phyloP scores from a whole-genome alignment of 495 filamentous ascomycete species.

The Penicillium subrubescens region DNA sequence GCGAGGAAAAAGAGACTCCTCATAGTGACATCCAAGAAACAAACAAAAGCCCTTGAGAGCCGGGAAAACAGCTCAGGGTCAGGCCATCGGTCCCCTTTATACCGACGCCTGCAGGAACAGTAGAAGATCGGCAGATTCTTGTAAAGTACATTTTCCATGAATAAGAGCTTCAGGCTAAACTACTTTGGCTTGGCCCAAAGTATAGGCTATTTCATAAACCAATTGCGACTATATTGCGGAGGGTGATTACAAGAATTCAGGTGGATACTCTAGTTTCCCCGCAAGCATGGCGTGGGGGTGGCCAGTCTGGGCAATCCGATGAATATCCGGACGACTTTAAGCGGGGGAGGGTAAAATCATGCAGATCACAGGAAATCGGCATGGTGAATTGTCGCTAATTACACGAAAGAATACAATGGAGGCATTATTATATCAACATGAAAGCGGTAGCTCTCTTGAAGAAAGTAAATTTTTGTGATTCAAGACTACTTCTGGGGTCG shows the following conservation, averaged over 20 bases:
- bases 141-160: conserved; percentile 6
- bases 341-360: neutral
- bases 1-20: conserved; percentile 15
- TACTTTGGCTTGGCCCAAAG: neutral
- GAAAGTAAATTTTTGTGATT: neutral
- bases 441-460: neutral
- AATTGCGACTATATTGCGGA: neutral
- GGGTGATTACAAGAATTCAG: neutral
- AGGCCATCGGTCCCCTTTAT: neutral
- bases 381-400: neutral
- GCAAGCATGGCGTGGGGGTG: conserved; percentile 21
- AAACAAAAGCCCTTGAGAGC: neutral
- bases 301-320: neutral
- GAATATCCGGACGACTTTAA: neutral
- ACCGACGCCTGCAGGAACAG: neutral
- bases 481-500: conserved; percentile 14
- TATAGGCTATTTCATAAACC: neutral
- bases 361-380: neutral
- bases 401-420: neutral
- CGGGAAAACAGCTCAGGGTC: neutral
- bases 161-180: conserved; percentile 20
- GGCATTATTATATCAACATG: neutral
- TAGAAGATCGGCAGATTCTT: conserved; percentile 5
- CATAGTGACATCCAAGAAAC: conserved; percentile 5
- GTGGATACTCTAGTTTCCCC: conserved; percentile 17